These are phyloP conservation scores for Zangia roseola DNA, from an alignment of 768 basidiomycete genomes.

Conservation along the genomic window DNA sequence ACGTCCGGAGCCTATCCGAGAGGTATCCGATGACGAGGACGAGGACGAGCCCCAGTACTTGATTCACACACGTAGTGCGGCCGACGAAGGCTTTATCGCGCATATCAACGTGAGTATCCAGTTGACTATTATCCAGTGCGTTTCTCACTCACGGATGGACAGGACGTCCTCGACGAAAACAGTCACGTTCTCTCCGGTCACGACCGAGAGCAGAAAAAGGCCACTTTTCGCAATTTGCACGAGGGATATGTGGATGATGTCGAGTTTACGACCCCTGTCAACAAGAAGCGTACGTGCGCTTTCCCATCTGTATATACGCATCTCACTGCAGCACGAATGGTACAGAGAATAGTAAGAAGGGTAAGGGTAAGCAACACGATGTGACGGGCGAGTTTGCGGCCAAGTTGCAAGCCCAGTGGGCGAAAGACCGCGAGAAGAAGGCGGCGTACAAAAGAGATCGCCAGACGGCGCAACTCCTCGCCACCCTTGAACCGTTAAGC, in stretches of 20 bases:
- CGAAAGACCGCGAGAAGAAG: slow-evolving; percentile 79
- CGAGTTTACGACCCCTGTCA: slow-evolving; percentile 19
- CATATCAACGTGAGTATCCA: slow-evolving; percentile 48
- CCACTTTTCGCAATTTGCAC: slow-evolving; percentile 57
- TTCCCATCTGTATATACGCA: neutral
- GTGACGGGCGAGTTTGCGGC: slow-evolving; percentile 40
- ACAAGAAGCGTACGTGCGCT: slow-evolving; percentile 48
- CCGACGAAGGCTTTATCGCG: slow-evolving; percentile 57
- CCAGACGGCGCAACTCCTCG: slow-evolving; percentile 50
- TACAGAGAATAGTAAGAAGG: slow-evolving; percentile 34
- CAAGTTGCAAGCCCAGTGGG: slow-evolving; percentile 70
- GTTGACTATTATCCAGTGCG: neutral
- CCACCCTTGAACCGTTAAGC: slow-evolving; percentile 61
- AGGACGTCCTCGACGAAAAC: slow-evolving; percentile 66
- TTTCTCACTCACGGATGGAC: slow-evolving; percentile 36
- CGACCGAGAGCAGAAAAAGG: slow-evolving; percentile 51
- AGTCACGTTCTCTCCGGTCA: slow-evolving; percentile 43
- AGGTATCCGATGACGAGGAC: slow-evolving; percentile 23
- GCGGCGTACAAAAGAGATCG: slow-evolving; percentile 70
- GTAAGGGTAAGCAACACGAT: slow-evolving; percentile 8
- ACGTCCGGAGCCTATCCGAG: slow-evolving; percentile 7
- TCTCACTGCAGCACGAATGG: neutral
- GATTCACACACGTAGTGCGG: slow-evolving; percentile 42
- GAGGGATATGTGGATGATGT: slow-evolving; percentile 45
- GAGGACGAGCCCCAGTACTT: slow-evolving; percentile 27